phyloP scores from a whole-genome alignment of 2,329 filamentous ascomycete species.

The Fusarium zealandicum region DNA sequence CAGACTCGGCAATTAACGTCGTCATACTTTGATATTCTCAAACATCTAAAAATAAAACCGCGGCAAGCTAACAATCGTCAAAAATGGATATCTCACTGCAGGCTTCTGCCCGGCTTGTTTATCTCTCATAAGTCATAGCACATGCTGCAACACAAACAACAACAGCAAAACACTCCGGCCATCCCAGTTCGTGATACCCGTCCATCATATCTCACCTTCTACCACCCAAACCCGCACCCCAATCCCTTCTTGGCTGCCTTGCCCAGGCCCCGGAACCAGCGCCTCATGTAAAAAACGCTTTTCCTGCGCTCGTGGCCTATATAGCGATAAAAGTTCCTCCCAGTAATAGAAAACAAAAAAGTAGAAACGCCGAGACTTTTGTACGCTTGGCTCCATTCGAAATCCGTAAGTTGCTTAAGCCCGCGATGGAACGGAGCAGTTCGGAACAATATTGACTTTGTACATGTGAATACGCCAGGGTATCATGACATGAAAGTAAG shows the following conservation, averaged over 20 bases:
- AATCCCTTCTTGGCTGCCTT: conserved; percentile 4
- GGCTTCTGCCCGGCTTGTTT: conserved; percentile 35
- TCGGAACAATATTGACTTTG: conserved; percentile 26
- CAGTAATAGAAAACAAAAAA: conserved; percentile 13
- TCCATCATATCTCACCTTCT: conserved; percentile 23
- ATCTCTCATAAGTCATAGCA: conserved; percentile 43
- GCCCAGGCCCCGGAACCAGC: conserved; percentile 15
- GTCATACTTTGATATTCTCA: background rate
- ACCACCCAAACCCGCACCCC: conserved; percentile 12
- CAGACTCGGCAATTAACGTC: too few species aligned
- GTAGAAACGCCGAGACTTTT: conserved; percentile 32
- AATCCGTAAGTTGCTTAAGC: conserved; percentile 7
- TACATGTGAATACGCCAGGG: conserved; percentile 39
- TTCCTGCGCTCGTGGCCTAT: conserved; percentile 20
- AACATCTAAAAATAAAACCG: conserved; percentile 3
- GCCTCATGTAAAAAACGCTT: conserved; percentile 27
- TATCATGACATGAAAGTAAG: conserved; percentile 44
- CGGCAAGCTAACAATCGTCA: conserved; percentile 19
- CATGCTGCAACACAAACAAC: conserved; percentile 31
- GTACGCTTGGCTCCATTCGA: conserved; percentile 28
- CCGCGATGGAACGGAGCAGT: background rate
- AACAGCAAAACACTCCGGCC: conserved; percentile 17
- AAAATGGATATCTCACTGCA: conserved; percentile 40
- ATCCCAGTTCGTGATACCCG: conserved; percentile 24
- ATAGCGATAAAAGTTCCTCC: conserved; percentile 16